These are phyloP conservation scores for Ophiocordyceps australis DNA, from an alignment of 2,329 filamentous ascomycete genomes.

Conservation along the genomic window DNA sequence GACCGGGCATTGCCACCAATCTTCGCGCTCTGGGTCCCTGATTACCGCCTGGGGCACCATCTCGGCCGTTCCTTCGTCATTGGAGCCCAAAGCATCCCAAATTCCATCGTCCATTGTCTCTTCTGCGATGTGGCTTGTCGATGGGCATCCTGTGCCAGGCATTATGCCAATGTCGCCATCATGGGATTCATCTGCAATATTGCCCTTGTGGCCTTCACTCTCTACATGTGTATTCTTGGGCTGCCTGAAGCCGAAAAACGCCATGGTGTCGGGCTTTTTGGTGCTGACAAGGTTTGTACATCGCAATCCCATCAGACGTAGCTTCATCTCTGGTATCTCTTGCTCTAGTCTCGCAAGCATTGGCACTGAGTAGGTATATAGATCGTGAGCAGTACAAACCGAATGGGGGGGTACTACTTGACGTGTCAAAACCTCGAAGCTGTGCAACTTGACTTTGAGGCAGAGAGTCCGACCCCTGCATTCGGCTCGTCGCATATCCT, in stretches of 20 bases:
- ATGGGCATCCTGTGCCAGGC: too few relatives aligned
- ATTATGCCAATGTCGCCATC: too few relatives aligned
- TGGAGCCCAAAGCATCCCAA: too few relatives aligned
- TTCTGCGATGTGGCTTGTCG: too few relatives aligned
- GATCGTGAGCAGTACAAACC: constrained; percentile 55
- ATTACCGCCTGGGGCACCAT: constrained; percentile 25
- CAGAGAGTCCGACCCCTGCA: constrained; percentile 85
- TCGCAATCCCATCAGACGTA: constrained; percentile 75
- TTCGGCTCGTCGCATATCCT: constrained; percentile 60
- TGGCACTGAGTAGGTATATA: constrained; percentile 66
- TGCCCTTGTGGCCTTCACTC: too few relatives aligned
- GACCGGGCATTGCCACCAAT: constrained; percentile 75
- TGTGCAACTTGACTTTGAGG: constrained; percentile 85
- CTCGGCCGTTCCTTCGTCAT: constrained; percentile 23
- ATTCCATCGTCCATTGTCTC: too few relatives aligned
- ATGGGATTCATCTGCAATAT: constrained; percentile 2
- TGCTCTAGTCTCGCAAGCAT: constrained; percentile 74
- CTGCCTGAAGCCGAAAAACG: constrained; percentile 56
- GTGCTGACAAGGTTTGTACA: constrained; percentile 78
- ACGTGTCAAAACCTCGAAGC: constrained; percentile 77
- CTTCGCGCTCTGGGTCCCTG: constrained; percentile 13
- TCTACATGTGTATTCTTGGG: too few relatives aligned
- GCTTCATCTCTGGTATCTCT: constrained; percentile 59
- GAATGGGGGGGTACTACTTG: constrained; percentile 62
- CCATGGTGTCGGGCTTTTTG: constrained; percentile 58